Conservation (phyloP, 148 eudicot species). For the Camellia sinensis region DNA sequence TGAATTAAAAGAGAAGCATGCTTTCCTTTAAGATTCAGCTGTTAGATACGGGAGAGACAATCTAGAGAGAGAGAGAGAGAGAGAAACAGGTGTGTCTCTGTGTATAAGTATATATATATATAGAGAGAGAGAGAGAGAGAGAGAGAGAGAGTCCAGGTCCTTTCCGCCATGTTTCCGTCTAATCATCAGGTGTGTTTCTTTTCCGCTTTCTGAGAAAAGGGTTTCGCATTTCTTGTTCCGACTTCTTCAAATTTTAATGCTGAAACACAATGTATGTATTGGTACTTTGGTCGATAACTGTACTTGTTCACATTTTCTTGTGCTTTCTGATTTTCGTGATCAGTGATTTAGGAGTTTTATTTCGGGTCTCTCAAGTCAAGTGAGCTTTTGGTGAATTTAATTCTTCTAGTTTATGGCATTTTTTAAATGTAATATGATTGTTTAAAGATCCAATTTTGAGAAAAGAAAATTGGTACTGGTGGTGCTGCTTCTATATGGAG, state of each 20-base stretch:
- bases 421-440: background rate
- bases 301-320: background rate
- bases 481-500: background rate
- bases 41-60: background rate
- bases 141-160: background rate
- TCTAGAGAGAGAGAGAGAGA: background rate
- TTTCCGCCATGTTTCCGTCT: background rate
- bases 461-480: background rate
- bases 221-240: slow-evolving; percentile 2
- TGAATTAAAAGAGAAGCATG: too few relatives aligned
- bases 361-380: background rate
- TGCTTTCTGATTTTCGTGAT: background rate
- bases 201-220: background rate
- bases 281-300: background rate
- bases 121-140: slow-evolving; percentile 8
- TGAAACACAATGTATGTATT: background rate
- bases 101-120: background rate
- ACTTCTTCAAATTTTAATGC: background rate
- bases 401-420: background rate
- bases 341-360: background rate
- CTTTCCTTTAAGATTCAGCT: background rate
- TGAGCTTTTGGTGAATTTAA: background rate
- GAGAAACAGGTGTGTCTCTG: background rate
- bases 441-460: background rate
- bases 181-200: slow-evolving; percentile 6